Percentiles rank a stretch among this genome's conserved stretches.
phyloP scores from a whole-genome alignment of 2,329 filamentous ascomycete genomes.

The Cytospora piceicola region DNA sequence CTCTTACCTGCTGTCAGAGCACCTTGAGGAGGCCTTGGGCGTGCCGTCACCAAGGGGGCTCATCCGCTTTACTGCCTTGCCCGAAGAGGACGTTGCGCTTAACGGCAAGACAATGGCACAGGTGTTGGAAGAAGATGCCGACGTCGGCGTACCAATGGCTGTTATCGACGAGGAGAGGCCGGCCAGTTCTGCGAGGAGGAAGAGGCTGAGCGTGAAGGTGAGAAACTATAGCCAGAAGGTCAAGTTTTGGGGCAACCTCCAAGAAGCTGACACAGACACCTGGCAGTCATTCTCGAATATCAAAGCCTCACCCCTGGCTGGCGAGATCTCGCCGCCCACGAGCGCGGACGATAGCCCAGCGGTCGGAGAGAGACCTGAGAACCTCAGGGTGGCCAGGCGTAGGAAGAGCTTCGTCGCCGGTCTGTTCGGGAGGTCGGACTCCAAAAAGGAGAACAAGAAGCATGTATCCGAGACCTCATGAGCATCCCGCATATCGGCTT shows the following conservation, averaged over 20 bases:
- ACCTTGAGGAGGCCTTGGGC: slow-evolving; percentile 71
- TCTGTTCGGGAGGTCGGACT: slow-evolving; percentile 45
- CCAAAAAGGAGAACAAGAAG: slow-evolving; percentile 31
- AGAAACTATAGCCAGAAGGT: neutral
- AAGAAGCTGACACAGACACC: slow-evolving; percentile 30
- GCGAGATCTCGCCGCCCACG: slow-evolving; percentile 30
- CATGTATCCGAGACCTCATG: slow-evolving; percentile 10
- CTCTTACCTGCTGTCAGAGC: slow-evolving; percentile 74
- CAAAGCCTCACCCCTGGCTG: slow-evolving; percentile 32
- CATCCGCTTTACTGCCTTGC: slow-evolving; percentile 70
- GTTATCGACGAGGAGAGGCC: slow-evolving; percentile 32
- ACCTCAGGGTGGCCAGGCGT: slow-evolving; percentile 40
- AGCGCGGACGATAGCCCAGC: slow-evolving; percentile 28
- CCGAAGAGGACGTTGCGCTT: slow-evolving; percentile 73
- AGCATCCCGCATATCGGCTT: neutral
- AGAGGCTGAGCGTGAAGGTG: slow-evolving; percentile 45
- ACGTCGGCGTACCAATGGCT: slow-evolving; percentile 38
- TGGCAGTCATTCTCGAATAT: slow-evolving; percentile 40
- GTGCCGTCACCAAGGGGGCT: slow-evolving; percentile 70
- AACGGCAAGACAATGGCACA: slow-evolving; percentile 71
- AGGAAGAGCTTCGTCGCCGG: slow-evolving; percentile 53
- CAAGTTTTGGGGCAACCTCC: no score
- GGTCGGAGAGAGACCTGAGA: slow-evolving; percentile 21
- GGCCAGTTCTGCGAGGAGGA: slow-evolving; percentile 31
- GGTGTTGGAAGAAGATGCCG: slow-evolving; percentile 63